Evolutionary conservation across 2,329 filamentous ascomycete species (phyloP), one percentile per base, ranked within the genome.

Genomic region (Calonectria fujianensis): DNA sequence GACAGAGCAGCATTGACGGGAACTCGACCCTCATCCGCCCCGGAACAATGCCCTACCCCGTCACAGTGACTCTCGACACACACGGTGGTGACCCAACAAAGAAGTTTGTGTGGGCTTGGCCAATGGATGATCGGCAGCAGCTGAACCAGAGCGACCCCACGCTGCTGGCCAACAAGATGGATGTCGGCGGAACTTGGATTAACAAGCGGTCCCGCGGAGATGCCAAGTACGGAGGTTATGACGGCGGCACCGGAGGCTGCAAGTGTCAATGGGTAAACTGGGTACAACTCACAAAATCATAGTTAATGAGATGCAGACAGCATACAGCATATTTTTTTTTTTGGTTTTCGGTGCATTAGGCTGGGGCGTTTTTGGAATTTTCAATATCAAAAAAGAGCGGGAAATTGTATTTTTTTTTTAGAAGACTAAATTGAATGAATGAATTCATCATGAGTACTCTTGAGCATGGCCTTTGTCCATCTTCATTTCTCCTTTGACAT

Each of bases 221-320:
- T 74, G 78, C 83, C 14, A 87, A 85, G 32, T 85, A 90, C 72
- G 92, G 92, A 2, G 92, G 92, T 1, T 89, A 90, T 76, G 92
- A 94, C 81, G 92, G 92, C 29, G 92, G 92, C 48, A 89, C 87
- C 0, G 91, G 91, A 20, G 92, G 92, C 1, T 93, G 92, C 80
- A 87, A 85, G 82, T 93, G 92, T 81, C 85, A 89, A 78, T 93
- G 91, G 90, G 86, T 87, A 71, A 93, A 93, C 74, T 92, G 84
- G 84, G 75, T 80, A 20, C 81, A 69, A 76, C 69, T 70, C 9
- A 31, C 59, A 13, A 70, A 52, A 54, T 65, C 65, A 37, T 63
- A 48, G 52, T 63, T 31, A 63, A 63, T 64, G 45, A 54, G n/a
- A 41, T 61, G 67, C 41, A 39, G 68, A 63, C 57, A 45, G 51